Conservation (phyloP, 2,329 filamentous ascomycete genomes). For the Pseudogymnoascus sp. region DNA sequence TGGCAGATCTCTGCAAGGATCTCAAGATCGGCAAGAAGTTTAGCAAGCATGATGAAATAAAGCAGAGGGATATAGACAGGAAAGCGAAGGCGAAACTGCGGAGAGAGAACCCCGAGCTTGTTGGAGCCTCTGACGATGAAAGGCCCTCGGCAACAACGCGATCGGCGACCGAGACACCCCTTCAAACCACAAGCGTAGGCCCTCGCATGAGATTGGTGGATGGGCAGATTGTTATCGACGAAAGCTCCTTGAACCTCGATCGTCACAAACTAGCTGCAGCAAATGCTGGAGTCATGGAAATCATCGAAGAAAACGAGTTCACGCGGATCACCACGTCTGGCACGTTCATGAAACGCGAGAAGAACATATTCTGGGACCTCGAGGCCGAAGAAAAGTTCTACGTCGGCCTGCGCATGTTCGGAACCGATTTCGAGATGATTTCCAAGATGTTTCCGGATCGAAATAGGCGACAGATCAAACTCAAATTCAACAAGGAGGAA, state of each 20-base stretch:
- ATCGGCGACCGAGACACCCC: background rate
- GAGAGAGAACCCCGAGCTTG: slow-evolving; percentile 20
- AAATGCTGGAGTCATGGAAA: slow-evolving; percentile 46
- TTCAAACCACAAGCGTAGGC: slow-evolving; percentile 14
- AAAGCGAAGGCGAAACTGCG: slow-evolving; percentile 24
- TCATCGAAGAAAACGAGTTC: slow-evolving; percentile 72
- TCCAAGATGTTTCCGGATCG: slow-evolving; percentile 66
- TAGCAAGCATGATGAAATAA: slow-evolving; percentile 65
- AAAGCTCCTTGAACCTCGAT: slow-evolving; percentile 60
- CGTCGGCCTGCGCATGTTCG: slow-evolving; percentile 65
- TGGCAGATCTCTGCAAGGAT: slow-evolving; percentile 66
- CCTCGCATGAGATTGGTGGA: slow-evolving; percentile 59
- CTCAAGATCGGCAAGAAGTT: slow-evolving; percentile 68
- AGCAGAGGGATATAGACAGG: slow-evolving; percentile 53
- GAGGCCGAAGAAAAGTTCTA: slow-evolving; percentile 70
- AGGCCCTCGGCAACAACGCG: background rate
- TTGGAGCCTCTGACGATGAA: slow-evolving; percentile 15
- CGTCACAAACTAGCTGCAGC: slow-evolving; percentile 55
- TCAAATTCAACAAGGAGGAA: slow-evolving; percentile 78
- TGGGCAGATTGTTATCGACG: slow-evolving; percentile 65
- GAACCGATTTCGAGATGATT: slow-evolving; percentile 78
- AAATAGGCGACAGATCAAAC: slow-evolving; percentile 67
- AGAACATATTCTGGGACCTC: slow-evolving; percentile 62
- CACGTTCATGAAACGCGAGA: slow-evolving; percentile 59
- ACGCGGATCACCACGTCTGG: slow-evolving; percentile 62